Evolutionary conservation across 2,329 filamentous ascomycete genomes (phyloP).

Genomic region (Aureobasidium sp.): DNA sequence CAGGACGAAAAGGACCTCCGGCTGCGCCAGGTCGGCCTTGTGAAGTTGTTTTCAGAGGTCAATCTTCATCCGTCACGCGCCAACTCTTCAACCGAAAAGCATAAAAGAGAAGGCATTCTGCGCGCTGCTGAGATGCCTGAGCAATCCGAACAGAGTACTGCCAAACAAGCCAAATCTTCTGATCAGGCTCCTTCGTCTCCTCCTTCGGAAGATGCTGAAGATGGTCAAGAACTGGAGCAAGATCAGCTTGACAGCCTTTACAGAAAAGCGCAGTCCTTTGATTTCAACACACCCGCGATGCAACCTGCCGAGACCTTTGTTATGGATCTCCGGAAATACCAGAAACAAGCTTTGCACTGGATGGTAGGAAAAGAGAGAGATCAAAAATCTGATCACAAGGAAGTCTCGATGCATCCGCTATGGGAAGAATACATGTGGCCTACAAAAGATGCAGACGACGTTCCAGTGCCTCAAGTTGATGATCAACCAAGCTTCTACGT

Average conservation of each 20-base stretch:
- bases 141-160: slow-evolving; percentile 45
- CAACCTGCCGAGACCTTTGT: slow-evolving; percentile 76
- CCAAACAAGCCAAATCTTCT: slow-evolving; percentile 50
- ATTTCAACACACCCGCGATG: slow-evolving; percentile 83
- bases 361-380: slow-evolving; percentile 92
- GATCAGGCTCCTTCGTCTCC: slow-evolving; percentile 44
- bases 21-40: slow-evolving; percentile 76
- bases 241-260: slow-evolving; percentile 92
- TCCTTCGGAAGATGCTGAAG: slow-evolving; percentile 60
- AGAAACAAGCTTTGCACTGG: slow-evolving; percentile 93
- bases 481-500: slow-evolving; percentile 77
- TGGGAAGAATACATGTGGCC: slow-evolving; percentile 98
- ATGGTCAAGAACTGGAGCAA: slow-evolving; percentile 86
- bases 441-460: slow-evolving; percentile 75
- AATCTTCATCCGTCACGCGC: slow-evolving; percentile 67
- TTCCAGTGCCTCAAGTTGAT: slow-evolving; percentile 58
- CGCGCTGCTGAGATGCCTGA: slow-evolving; percentile 85
- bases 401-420: slow-evolving; percentile 86
- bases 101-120: slow-evolving; percentile 76
- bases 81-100: slow-evolving; percentile 68
- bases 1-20: slow-evolving; percentile 76
- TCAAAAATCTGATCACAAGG: slow-evolving; percentile 57
- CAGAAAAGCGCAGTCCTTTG: slow-evolving; percentile 92
- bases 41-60: slow-evolving; percentile 84
- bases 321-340: slow-evolving; percentile 81